A percentile compares a stretch with the other conserved stretches of the same genome.
Evolutionary conservation across 805 yeast species (phyloP).

Genomic region (Kluyveromyces siamensis): DNA sequence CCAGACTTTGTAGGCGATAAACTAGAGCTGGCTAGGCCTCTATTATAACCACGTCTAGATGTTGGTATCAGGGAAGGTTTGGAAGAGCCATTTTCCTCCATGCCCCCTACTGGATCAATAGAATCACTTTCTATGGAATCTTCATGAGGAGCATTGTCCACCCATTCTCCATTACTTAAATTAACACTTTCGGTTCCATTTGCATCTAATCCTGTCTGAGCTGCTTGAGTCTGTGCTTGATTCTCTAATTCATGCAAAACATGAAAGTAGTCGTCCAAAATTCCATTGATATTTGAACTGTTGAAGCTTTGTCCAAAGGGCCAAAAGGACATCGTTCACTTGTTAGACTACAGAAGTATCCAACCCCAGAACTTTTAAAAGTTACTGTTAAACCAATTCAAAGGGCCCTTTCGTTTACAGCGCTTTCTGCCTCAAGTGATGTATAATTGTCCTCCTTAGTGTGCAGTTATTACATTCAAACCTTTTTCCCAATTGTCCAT

Average conservation of each 20-base stretch:
- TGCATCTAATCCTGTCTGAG: not conserved
- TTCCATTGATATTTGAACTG: slow-evolving; percentile 29
- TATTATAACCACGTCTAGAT: not conserved
- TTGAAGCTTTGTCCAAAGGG: slow-evolving; percentile 34
- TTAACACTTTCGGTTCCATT: not conserved
- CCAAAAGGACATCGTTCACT: slow-evolving; percentile 34
- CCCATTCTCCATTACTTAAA: not conserved
- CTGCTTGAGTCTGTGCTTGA: slow-evolving; percentile 6
- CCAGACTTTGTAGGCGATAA: not conserved
- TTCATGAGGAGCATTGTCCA: not conserved
- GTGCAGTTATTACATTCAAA: not conserved
- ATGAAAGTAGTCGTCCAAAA: slow-evolving; percentile 34
- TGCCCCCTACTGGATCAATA: not conserved
- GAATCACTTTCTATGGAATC: not conserved
- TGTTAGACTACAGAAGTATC: not conserved
- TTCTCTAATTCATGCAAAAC: slow-evolving; percentile 21
- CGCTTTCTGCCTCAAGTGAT: too few relatives aligned
- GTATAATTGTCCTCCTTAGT: not conserved
- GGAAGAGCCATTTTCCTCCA: not conserved
- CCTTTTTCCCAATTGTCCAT: not conserved
- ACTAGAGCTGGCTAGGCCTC: not conserved
- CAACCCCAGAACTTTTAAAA: not conserved
- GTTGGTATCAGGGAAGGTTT: slow-evolving; percentile 2
- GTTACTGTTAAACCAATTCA: too few relatives aligned
- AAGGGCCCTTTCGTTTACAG: too few relatives aligned